These are phyloP conservation scores for Lonicera japonica DNA, from an alignment of 129 eudicot genomes.

Conservation along the genomic window DNA sequence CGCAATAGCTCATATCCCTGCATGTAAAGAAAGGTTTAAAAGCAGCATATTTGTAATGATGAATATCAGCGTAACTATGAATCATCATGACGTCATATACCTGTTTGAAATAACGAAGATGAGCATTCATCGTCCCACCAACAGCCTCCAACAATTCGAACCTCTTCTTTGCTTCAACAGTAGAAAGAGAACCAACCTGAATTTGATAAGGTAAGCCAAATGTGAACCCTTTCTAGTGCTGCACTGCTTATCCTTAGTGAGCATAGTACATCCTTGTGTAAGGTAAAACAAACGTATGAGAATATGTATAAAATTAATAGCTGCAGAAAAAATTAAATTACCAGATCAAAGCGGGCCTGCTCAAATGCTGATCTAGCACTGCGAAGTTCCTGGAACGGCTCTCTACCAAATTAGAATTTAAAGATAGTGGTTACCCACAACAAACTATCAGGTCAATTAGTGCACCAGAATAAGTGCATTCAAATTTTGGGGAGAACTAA, in stretches of 20 bases:
- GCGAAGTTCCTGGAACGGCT: slow-evolving; percentile 88
- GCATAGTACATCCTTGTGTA: slow-evolving; percentile 2
- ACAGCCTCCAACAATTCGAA: slow-evolving; percentile 89
- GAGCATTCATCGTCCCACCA: slow-evolving; percentile 81
- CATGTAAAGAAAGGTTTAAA: slow-evolving; percentile 10
- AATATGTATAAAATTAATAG: not conserved
- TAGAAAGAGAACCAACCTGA: slow-evolving; percentile 77
- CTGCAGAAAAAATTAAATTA: slow-evolving; percentile 3
- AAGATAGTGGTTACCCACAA: slow-evolving; percentile 39
- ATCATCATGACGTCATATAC: slow-evolving; percentile 17
- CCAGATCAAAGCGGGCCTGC: slow-evolving; percentile 91
- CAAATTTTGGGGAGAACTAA: slow-evolving; percentile 18
- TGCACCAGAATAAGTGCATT: not conserved
- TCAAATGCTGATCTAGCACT: slow-evolving; percentile 77
- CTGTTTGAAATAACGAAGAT: slow-evolving; percentile 81
- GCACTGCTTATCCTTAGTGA: not conserved
- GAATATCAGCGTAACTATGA: slow-evolving; percentile 1
- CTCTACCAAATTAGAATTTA: slow-evolving; percentile 73
- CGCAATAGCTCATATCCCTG: slow-evolving; percentile 89
- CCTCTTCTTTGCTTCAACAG: slow-evolving; percentile 82
- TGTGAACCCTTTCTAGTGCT: not conserved
- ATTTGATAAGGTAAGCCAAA: slow-evolving; percentile 2
- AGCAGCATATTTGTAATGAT: slow-evolving; percentile 1
- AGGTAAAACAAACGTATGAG: slow-evolving; percentile 2
- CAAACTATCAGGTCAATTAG: slow-evolving; percentile 23